Evolutionary conservation across 306 rosid genomes (phyloP).

Genomic region (Medicago truncatula): DNA sequence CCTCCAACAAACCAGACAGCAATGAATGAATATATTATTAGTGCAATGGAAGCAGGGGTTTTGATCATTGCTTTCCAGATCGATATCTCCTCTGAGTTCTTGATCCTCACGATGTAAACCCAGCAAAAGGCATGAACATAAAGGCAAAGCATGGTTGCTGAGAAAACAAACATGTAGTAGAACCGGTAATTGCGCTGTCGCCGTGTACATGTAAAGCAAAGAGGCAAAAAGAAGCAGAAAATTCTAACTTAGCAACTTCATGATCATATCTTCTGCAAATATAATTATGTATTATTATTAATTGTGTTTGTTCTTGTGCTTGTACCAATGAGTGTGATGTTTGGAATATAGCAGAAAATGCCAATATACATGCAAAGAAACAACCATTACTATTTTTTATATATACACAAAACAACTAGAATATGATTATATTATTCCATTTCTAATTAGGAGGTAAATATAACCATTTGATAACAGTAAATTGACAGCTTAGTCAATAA

Average conservation of each 20-base stretch:
- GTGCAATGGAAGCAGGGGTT: slow-evolving; percentile 73
- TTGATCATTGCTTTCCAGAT: slow-evolving; percentile 73
- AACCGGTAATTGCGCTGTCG: slow-evolving; percentile 80
- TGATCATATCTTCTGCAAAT: slow-evolving; percentile 30
- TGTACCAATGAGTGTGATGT: slow-evolving; percentile 8
- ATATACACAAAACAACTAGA: too few relatives aligned
- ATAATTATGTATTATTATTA: slow-evolving; percentile 7
- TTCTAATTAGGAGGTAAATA: background rate
- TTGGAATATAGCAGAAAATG: slow-evolving; percentile 21
- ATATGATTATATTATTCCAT: background rate
- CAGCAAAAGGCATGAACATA: slow-evolving; percentile 78
- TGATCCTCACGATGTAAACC: slow-evolving; percentile 68
- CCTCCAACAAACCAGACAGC: slow-evolving; percentile 84
- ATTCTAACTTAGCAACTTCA: slow-evolving; percentile 27
- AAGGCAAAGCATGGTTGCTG: slow-evolving; percentile 68
- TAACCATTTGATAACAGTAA: background rate
- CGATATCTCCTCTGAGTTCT: slow-evolving; percentile 53
- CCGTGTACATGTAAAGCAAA: slow-evolving; percentile 37
- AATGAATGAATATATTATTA: slow-evolving; percentile 60
- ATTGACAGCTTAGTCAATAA: background rate
- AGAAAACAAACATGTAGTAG: slow-evolving; percentile 69
- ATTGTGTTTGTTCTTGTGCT: slow-evolving; percentile 2
- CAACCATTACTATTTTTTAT: background rate
- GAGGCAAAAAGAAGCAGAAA: background rate
- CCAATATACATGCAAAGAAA: slow-evolving; percentile 24